A percentile compares a stretch with the other conserved stretches of the same genome.
These are phyloP conservation scores for Orychophragmus violaceus DNA, from an alignment of 345 rosid species.

Conservation along the genomic window DNA sequence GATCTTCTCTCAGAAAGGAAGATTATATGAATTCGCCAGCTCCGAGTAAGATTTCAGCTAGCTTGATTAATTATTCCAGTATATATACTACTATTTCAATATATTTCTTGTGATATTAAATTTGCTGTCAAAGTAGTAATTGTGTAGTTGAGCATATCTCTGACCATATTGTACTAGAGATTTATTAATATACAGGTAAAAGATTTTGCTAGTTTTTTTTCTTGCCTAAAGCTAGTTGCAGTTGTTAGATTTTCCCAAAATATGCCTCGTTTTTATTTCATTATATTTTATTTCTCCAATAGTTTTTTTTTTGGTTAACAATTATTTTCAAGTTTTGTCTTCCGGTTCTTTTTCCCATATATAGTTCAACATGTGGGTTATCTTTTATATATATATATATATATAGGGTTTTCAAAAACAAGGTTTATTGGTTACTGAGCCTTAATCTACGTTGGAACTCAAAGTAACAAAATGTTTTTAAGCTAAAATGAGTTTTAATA, in stretches of 20 bases:
- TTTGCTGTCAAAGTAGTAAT: neutral
- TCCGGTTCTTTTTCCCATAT: neutral
- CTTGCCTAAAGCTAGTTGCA: neutral
- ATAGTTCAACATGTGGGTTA: slow-evolving; percentile 6
- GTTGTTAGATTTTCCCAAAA: neutral
- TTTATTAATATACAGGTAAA: neutral
- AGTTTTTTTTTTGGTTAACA: neutral
- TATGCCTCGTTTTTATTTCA: neutral
- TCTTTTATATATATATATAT: slow-evolving; percentile 5
- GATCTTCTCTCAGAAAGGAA: slow-evolving; percentile 51
- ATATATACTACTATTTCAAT: neutral
- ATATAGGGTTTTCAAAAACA: slow-evolving; percentile 4
- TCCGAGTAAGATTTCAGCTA: slow-evolving; percentile 35
- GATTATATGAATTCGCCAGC: slow-evolving; percentile 39
- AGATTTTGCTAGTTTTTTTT: neutral
- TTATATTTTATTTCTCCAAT: neutral
- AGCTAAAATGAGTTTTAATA: neutral
- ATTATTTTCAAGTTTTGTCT: neutral
- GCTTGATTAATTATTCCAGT: neutral
- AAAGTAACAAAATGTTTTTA: slow-evolving; percentile 2
- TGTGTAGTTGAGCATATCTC: slow-evolving; percentile 2
- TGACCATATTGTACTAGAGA: slow-evolving; percentile 12
- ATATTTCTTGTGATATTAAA: neutral
- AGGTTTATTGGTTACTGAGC: slow-evolving; percentile 1
- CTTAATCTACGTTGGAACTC: slow-evolving; percentile 18